Base-by-base conservation (phyloP, 75 land plant genomes). In the Sequoia sempervirens region DNA sequence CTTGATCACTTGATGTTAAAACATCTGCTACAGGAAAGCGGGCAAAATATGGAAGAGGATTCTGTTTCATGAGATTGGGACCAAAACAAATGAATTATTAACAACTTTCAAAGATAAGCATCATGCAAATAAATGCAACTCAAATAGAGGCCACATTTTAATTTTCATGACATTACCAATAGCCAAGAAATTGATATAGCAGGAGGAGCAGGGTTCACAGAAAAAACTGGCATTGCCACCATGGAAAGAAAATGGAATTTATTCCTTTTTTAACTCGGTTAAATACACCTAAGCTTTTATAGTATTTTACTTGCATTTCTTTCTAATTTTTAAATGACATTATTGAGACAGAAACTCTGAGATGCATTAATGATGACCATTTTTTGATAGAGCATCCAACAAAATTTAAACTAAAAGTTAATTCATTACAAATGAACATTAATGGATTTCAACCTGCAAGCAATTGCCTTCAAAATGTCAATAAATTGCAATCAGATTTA, bases 41-140 rank as follows among this genome's bases (percentile, higher is more conserved):
- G 78, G 94, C 95, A 72, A 97, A 58, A 84, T 97, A 97, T 36
- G 99, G 99, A 73, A 97, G 93, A 26, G 99, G 99, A 82, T 97
- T 87, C 99, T 97, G 95, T 87, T 80, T 2, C 68, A 87, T 40
- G 66, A 81, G 36, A 30, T 4, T 17, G 41, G 8, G 50, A 5
- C 34, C 2, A 26, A n/a, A 45, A 76, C 20, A n/a, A 41, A 23
- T 40, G 23, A 76, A 20, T 5, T 41, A 41, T 20, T 75, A 8
- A 38, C 23, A 38, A 76, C 12, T 40, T 40, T 36, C 3, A 76
- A 76, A 76, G 1, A 9, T 23, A 2, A 76, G 43, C 43, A 76
- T 41, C 30, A 23, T 41, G 43, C 26, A 76, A 40, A 41, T 41
- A 1, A 41, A 40, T 14, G 2, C 26, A 76, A 40, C 1, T 76